Conservation (phyloP, 2,329 filamentous ascomycete species). For the Ceratocystis diversiconidia region DNA sequence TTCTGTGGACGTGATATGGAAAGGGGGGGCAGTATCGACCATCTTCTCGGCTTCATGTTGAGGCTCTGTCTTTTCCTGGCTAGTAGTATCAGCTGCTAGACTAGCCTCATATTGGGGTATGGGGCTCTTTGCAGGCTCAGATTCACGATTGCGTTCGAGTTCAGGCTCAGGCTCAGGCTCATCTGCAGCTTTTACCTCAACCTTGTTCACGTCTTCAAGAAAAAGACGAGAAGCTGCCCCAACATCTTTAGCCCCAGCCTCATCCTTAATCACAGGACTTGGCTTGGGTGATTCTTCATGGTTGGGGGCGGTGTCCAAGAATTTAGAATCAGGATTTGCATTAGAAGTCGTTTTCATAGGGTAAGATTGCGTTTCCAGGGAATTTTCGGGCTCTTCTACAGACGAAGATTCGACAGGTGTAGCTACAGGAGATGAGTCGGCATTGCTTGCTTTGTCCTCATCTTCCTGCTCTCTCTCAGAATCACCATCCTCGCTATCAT, state of each 20-base stretch:
- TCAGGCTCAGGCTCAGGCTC: not conserved
- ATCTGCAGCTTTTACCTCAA: not conserved
- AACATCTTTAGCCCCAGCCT: not conserved
- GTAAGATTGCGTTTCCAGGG: not conserved
- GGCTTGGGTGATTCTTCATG: not conserved
- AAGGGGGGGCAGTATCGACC: not conserved
- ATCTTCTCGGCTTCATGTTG: not conserved
- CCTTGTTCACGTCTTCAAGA: not conserved
- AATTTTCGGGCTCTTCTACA: not conserved
- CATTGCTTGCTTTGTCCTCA: not conserved
- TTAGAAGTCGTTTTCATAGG: not conserved
- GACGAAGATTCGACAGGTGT: not conserved
- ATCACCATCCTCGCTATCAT: not conserved
- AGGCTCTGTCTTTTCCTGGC: not conserved
- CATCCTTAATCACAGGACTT: not conserved
- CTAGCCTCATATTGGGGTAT: not conserved
- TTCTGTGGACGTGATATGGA: not conserved
- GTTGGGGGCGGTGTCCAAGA: not conserved
- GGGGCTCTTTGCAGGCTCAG: not conserved
- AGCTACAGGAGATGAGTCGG: not conserved
- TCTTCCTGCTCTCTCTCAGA: not conserved
- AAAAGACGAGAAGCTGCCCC: not conserved
- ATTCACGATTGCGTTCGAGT: not conserved
- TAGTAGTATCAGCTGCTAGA: not conserved
- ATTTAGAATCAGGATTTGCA: not conserved